These are phyloP conservation scores for Senna tora DNA, from an alignment of 306 rosid genomes.

Conservation along the genomic window DNA sequence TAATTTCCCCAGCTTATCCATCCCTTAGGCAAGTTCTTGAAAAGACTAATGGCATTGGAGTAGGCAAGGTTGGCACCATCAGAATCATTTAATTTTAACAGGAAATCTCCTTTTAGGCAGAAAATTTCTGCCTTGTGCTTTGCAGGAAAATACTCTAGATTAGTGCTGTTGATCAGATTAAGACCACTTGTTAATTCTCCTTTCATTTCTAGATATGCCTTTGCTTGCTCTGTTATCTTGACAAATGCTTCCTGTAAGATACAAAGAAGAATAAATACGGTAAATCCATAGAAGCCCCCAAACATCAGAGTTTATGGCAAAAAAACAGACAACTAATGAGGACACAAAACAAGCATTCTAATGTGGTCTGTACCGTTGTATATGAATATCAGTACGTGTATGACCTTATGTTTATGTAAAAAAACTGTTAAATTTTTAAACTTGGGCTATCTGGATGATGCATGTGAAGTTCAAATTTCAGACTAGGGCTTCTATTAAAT, in stretches of 20 bases:
- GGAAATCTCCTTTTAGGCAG: constrained; percentile 90
- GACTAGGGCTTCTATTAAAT: constrained; percentile 17
- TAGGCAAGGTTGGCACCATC: constrained; percentile 81
- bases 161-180: constrained; percentile 87
- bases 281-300: constrained; percentile 22
- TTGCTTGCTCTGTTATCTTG: constrained; percentile 96
- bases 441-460: background rate
- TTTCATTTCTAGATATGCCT: constrained; percentile 87
- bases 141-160: constrained; percentile 91
- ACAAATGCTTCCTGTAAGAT: constrained; percentile 96
- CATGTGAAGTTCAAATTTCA: constrained; percentile 11
- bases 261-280: constrained; percentile 44
- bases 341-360: constrained; percentile 14
- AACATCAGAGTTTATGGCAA: constrained; percentile 12
- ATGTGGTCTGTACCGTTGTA: background rate
- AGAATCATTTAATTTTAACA: constrained; percentile 77
- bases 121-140: constrained; percentile 93
- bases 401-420: too few species aligned
- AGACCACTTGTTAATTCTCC: constrained; percentile 88
- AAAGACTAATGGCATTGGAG: constrained; percentile 83
- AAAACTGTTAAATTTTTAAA: too few species aligned
- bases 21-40: constrained; percentile 94
- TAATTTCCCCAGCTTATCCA: constrained; percentile 99
- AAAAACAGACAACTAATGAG: constrained; percentile 15
- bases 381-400: constrained; percentile 2